Conservation (phyloP, 78 protist species). For the Isochrysis galbana region DNA sequence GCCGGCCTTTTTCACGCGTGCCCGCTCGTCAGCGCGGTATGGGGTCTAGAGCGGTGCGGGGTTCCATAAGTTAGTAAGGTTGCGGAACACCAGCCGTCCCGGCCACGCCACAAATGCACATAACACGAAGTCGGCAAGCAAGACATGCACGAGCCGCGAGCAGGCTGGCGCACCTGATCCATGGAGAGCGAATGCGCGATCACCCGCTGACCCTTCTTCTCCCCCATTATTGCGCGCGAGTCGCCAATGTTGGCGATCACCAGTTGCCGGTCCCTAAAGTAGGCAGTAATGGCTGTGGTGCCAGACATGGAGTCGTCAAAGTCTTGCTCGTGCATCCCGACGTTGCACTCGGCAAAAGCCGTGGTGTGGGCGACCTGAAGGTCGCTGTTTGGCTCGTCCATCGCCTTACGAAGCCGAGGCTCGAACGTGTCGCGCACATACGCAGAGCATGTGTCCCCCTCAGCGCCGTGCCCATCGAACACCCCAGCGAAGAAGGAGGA, state of each 20-base stretch:
- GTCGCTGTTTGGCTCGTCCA: not conserved
- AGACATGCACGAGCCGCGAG: too few relatives aligned
- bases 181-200: not conserved
- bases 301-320: constrained; percentile 21
- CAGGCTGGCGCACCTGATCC: too few relatives aligned
- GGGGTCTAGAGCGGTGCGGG: too few relatives aligned
- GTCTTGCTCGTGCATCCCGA: not conserved
- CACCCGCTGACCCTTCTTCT: not conserved
- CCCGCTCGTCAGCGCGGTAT: constrained; percentile 23
- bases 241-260: constrained; percentile 8
- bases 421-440: constrained; percentile 6
- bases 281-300: not conserved
- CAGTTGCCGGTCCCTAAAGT: not conserved
- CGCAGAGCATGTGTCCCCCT: not conserved
- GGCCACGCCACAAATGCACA: too few relatives aligned
- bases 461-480: constrained; percentile 6
- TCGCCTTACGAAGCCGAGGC: not conserved
- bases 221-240: constrained; percentile 20
- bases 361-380: not conserved
- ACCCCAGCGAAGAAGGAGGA: not conserved
- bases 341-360: not conserved
- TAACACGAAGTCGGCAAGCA: too few relatives aligned
- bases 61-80: too few relatives aligned
- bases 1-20: not conserved
- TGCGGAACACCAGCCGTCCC: too few relatives aligned